Percentiles rank a stretch among this genome's conserved stretches.
These are phyloP conservation scores for Candida sanyiensis DNA, from an alignment of 805 yeast species.

Conservation along the genomic window DNA sequence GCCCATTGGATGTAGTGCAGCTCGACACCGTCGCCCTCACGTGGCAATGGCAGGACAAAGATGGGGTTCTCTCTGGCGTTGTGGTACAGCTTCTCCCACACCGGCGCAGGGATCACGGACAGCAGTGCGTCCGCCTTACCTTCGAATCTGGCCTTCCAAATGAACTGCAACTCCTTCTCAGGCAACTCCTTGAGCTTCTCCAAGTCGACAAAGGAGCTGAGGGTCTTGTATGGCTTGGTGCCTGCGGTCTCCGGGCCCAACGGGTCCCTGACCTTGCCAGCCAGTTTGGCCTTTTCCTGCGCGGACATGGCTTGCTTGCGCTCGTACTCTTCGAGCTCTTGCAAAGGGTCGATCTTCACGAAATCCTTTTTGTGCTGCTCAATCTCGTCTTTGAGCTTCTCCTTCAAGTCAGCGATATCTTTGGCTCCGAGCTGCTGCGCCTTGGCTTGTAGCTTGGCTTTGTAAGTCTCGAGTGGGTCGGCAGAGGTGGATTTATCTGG, in stretches of 20 bases:
- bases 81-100: slow-evolving; percentile 57
- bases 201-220: slow-evolving; percentile 64
- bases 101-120: slow-evolving; percentile 53
- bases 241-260: slow-evolving; percentile 31
- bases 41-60: slow-evolving; percentile 88
- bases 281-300: slow-evolving; percentile 20
- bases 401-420: slow-evolving; percentile 54
- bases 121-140: slow-evolving; percentile 51
- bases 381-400: slow-evolving; percentile 55
- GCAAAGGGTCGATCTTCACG: slow-evolving; percentile 61
- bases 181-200: slow-evolving; percentile 57
- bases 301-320: slow-evolving; percentile 28
- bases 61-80: slow-evolving; percentile 71
- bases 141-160: slow-evolving; percentile 88
- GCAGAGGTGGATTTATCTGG: background rate
- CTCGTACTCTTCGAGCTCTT: slow-evolving; percentile 56
- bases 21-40: slow-evolving; percentile 53
- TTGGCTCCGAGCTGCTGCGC: slow-evolving; percentile 39
- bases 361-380: slow-evolving; percentile 49
- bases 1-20: slow-evolving; percentile 93
- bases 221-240: slow-evolving; percentile 60
- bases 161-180: slow-evolving; percentile 58
- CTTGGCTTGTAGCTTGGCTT: slow-evolving; percentile 31
- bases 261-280: slow-evolving; percentile 29
- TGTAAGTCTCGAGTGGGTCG: slow-evolving; percentile 27